Base-by-base conservation (phyloP, 345 rosid genomes). In the Gossypium mustelinum region DNA sequence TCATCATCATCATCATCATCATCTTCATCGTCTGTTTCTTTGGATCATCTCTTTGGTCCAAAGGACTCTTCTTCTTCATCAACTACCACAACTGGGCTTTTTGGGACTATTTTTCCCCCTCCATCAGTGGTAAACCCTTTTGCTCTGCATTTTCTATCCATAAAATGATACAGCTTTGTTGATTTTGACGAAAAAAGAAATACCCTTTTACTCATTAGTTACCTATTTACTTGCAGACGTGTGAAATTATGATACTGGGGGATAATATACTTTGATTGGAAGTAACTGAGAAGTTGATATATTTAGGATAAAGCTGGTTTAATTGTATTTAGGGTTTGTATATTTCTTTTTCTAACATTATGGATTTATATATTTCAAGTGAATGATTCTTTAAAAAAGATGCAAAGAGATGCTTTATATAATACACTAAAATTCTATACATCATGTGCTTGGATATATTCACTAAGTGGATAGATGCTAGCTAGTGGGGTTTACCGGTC, bases 31-130 rank as follows among this genome's bases (percentile, higher is more conserved):
- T 75, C 81, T 10, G 66, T 80, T 48, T 78, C 82, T 69, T 76
- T 89, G 66, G 93, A 86, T 84, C 83, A 85, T 76, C 85, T 89
- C 14, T 87, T 89, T 62, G 88, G 91, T 65, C 87, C 87, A 14
- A 87, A 80, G 76, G 83, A 87, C 48, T 76, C 87, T 9, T 81
- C 75, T 59, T 43, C 75, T 22, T 43, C 84, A 25, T 56, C 87
- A 18, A 78, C 88, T 9, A 75, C 89, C 25, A 47, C 84, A 13
- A 73, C 76, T 70, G 79, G 81, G 41, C 39, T 79, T 57, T 80
- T 87, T 62, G 86, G 84, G 2, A 84, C 94, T 45, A 86, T 87
- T 70, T 87, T 89, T 80, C 81, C 91, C 0, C 77, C 82, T 25
- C 89, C 91, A 16, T 79, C 89, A 13, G 65, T 75, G 87, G 94